Evolutionary conservation across 768 basidiomycete genomes (phyloP), one percentile per base, ranked within the genome.

Genomic region (Russula sp.): DNA sequence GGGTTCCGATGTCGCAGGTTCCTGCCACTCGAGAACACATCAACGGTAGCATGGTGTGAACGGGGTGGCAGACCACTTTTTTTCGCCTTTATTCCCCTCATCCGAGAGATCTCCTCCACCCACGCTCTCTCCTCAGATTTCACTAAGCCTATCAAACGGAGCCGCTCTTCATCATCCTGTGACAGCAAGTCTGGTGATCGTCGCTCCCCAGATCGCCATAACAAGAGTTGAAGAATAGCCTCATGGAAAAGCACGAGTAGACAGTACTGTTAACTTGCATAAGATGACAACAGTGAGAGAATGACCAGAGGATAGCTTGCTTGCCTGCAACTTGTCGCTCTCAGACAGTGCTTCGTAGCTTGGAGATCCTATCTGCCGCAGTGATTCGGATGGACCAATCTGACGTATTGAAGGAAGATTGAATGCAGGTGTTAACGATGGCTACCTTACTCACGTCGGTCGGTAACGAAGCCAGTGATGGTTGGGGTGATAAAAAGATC

Each of bases 181-280:
- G 81, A 71, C 11, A 87, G 77, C 10, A 88, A 72, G 5, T 75
- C 73, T 7, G 76, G 45, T 0, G 79, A 78, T 1, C 71, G 77
- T 32, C 90, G 86, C 39, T 78, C 72, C 1, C 85, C 87, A 16
- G 74, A 74, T 11, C 87, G 82, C 86, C 88, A 90, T 14, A 90
- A 73, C n/a, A 88, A 75, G 9, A 92, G 76, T 68, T 92, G 90
- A 46, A 85, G 75, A 43, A 88, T 76, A 3, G 85, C 79, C 70
- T 90, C 89, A 2, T 84, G 86, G 5, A 90, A 76, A 11, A 92
- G 80, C 35, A 92, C 78, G 61, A 86, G 83, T 41, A 81, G 72
- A 69, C 87, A 88, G 65, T 90, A 91, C 87, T 90, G 64, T 35
- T 35, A n/a, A 46, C 2, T 32, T 29, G 46, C 7, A 34, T 48